These are phyloP conservation scores for Tetracentron sinense DNA, from an alignment of 164 flowering plant species.

Conservation along the genomic window DNA sequence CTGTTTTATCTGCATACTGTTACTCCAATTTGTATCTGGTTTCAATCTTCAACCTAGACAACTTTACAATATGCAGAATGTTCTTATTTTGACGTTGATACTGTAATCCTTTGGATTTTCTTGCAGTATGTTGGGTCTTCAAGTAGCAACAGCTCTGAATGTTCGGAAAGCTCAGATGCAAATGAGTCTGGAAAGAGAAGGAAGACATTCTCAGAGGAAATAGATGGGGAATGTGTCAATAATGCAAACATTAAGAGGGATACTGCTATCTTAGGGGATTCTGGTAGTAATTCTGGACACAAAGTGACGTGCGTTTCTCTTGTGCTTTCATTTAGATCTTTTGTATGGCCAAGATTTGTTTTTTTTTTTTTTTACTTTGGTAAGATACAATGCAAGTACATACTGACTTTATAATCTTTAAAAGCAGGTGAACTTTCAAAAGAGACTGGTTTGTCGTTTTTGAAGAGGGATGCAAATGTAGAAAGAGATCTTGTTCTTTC, in stretches of 20 bases:
- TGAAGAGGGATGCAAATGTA: slow-evolving; percentile 16
- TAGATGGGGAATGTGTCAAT: slow-evolving; percentile 13
- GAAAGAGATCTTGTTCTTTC: slow-evolving; percentile 40
- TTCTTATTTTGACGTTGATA: neutral
- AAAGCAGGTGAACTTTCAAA: slow-evolving; percentile 30
- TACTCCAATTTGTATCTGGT: neutral
- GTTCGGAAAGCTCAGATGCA: slow-evolving; percentile 23
- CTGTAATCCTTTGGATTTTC: neutral
- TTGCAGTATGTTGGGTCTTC: slow-evolving; percentile 46
- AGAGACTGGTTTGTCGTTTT: slow-evolving; percentile 11
- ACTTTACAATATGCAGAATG: neutral
- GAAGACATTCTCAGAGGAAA: slow-evolving; percentile 33
- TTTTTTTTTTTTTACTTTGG: neutral
- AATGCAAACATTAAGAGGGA: slow-evolving; percentile 11
- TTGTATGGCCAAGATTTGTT: neutral
- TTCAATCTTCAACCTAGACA: neutral
- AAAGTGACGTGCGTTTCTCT: neutral
- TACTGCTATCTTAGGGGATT: slow-evolving; percentile 1
- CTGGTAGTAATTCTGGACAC: slow-evolving; percentile 17
- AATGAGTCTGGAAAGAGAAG: slow-evolving; percentile 40
- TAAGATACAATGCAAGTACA: neutral
- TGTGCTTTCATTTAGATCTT: neutral
- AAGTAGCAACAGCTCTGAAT: slow-evolving; percentile 15
- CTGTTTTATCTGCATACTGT: neutral
- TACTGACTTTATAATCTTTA: neutral